Evolutionary conservation across 129 eudicot genomes (phyloP), one percentile per base, ranked within the genome.

Genomic region (Pseudognaphalium luteoalbum): DNA sequence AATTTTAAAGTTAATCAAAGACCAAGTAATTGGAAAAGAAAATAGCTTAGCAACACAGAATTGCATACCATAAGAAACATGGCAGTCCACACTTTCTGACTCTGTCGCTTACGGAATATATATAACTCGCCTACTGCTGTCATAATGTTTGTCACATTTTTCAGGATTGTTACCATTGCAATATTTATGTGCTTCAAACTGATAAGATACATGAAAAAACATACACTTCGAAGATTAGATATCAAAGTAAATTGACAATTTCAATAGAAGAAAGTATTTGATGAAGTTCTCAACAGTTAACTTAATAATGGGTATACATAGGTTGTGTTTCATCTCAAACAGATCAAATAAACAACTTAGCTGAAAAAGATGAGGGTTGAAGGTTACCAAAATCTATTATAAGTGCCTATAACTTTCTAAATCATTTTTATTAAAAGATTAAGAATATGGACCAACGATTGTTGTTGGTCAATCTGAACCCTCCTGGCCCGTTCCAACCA

Each of bases 151-250:
- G 97, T 91, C 88, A 88, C 60, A 21, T 91, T 91, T 90, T 91
- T 91, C 88, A 91, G 78, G 82, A 91, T 88, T 25, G 97, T 91
- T 77, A 88, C 97, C 97, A 88, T 88, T 54, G 94, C 97, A 85
- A 91, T 83, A 77, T 91, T 91, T 81, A 88, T 91, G 87, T 84
- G 72, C 83, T 88, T 91, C 84, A 91, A 85, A 78, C 97, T 91
- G 94, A 66, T 86, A 73, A 82, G 70, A 79, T 77, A 68, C 56
- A 44, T 51, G 33, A 6, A 82, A 72, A 6, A 51, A 3, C 5
- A 42, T 52, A 35, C 59, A 29, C 62, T 72, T 17, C 70, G 50
- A 78, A 73, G 50, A 74, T 12, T 63, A 28, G 52, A 63, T 57
- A 25, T 33, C n/a, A 14, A 75, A 39, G 12, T 47, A 50, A 51